Conservation (phyloP, 1,284 basidiomycete species). For the Ceratobasidium sp. region DNA sequence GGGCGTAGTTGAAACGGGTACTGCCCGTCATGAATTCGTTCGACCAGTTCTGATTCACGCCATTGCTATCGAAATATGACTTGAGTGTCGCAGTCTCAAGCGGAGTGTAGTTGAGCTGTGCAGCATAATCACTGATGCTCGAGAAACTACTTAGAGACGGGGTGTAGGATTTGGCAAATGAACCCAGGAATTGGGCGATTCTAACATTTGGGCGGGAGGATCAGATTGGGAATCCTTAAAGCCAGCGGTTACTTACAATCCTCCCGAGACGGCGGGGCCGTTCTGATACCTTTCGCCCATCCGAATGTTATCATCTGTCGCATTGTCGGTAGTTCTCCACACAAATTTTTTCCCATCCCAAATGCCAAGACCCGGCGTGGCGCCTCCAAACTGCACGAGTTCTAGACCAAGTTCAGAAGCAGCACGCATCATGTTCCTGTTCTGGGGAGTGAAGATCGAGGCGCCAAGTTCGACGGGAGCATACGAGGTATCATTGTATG, state of each 20-base stretch:
- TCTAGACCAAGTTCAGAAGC: slow-evolving; percentile 83
- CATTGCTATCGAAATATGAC: slow-evolving; percentile 71
- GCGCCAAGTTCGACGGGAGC: slow-evolving; percentile 80
- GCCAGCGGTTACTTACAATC: slow-evolving; percentile 64
- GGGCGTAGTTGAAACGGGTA: slow-evolving; percentile 91
- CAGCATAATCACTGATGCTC: slow-evolving; percentile 69
- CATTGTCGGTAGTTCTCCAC: slow-evolving; percentile 31
- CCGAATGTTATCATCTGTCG: slow-evolving; percentile 25
- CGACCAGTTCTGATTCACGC: slow-evolving; percentile 72
- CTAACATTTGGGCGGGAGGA: slow-evolving; percentile 68
- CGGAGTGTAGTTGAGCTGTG: slow-evolving; percentile 68
- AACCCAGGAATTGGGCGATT: slow-evolving; percentile 64
- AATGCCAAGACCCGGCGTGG: slow-evolving; percentile 70
- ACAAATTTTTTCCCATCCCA: slow-evolving; percentile 88
- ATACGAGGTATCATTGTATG: slow-evolving; percentile 75
- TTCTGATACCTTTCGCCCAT: slow-evolving; percentile 38
- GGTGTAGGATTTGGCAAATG: slow-evolving; percentile 28
- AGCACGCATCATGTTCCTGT: slow-evolving; percentile 87
- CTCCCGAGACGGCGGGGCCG: slow-evolving; percentile 52
- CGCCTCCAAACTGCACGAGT: slow-evolving; percentile 67
- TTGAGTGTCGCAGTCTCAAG: slow-evolving; percentile 68
- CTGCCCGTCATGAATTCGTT: slow-evolving; percentile 86
- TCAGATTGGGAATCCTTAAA: neutral
- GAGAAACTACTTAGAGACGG: slow-evolving; percentile 6
- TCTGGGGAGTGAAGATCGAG: slow-evolving; percentile 86